phyloP scores from a whole-genome alignment of 768 basidiomycete genomes.

The Rhizopogon vinicolor region DNA sequence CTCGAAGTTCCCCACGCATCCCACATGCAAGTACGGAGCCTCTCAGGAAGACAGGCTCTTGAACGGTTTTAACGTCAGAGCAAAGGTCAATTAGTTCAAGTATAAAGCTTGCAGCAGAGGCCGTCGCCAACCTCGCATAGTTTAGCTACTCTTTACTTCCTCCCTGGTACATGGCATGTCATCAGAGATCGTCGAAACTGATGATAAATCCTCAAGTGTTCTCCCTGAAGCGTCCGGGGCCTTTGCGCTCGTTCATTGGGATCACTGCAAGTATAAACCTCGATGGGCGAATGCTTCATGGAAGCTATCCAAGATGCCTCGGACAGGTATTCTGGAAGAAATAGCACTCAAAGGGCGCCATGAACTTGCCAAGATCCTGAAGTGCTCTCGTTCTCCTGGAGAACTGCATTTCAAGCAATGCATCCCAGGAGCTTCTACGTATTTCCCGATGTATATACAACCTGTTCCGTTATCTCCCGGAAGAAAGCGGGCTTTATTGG shows the following conservation, averaged over 20 bases:
- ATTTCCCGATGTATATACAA: neutral
- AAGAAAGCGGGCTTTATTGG: neutral
- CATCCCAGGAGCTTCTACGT: neutral
- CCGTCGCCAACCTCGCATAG: neutral
- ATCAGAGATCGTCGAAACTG: neutral
- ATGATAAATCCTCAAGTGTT: neutral
- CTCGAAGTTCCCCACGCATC: neutral
- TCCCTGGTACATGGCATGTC: neutral
- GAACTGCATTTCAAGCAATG: neutral
- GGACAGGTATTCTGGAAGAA: neutral
- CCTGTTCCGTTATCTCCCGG: neutral
- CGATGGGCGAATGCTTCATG: neutral
- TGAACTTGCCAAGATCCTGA: neutral
- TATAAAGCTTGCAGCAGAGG: neutral
- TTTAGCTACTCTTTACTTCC: neutral
- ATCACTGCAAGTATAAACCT: neutral
- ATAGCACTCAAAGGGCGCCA: neutral
- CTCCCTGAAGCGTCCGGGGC: no score
- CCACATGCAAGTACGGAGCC: neutral
- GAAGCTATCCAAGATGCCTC: neutral
- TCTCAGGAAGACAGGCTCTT: no score
- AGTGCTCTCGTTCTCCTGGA: neutral
- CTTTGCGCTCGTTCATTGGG: neutral
- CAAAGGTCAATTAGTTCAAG: neutral
- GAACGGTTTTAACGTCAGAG: neutral